These are phyloP conservation scores for Rhodamnia rubescens DNA, from an alignment of 345 rosid genomes.

Conservation along the genomic window DNA sequence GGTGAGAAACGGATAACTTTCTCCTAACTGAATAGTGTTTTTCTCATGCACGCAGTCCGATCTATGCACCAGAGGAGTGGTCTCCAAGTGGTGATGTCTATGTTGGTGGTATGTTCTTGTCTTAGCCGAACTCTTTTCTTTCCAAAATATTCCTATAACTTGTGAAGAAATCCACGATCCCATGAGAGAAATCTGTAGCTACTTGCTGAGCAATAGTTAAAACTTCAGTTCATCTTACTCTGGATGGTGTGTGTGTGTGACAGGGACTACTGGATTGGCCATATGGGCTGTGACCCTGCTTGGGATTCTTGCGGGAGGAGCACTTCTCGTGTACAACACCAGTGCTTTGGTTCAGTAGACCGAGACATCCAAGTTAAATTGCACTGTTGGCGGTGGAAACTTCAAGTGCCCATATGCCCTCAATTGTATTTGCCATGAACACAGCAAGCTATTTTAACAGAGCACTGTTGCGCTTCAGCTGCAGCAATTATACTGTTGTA, in stretches of 20 bases:
- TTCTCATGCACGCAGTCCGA: constrained; percentile 43
- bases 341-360: constrained; percentile 82
- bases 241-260: neutral
- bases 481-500: neutral
- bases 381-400: neutral
- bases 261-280: constrained; percentile 70
- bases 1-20: neutral
- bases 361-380: neutral
- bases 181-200: neutral
- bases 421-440: neutral
- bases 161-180: neutral
- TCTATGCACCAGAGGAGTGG: constrained; percentile 60
- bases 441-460: neutral
- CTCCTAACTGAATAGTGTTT: neutral
- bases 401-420: neutral
- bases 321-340: constrained; percentile 92
- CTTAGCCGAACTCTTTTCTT: neutral
- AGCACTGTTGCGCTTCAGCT: neutral
- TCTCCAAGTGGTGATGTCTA: constrained; percentile 72
- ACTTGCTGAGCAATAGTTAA: neutral
- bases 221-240: neutral
- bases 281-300: constrained; percentile 89
- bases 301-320: constrained; percentile 81
- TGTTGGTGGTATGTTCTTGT: constrained; percentile 42
- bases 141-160: neutral